Conservation (phyloP, 2,329 filamentous ascomycete genomes). For the Ophiostoma triangulosporum region DNA sequence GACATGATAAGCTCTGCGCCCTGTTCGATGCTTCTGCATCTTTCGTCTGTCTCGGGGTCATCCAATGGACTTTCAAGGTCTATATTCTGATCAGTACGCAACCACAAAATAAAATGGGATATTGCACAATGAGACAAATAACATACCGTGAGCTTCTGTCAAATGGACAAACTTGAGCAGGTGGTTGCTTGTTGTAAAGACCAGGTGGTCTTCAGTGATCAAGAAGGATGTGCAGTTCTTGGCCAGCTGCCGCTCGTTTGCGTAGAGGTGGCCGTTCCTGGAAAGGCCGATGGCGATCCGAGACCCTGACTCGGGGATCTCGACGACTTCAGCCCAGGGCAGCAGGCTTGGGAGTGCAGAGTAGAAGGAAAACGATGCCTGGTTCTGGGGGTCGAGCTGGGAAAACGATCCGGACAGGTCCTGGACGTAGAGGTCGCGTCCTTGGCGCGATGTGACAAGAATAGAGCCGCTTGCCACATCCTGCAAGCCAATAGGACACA, state of each 20-base stretch:
- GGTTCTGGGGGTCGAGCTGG: constrained; percentile 19
- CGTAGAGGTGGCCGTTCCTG: constrained; percentile 63
- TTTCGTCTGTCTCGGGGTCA: constrained; percentile 81
- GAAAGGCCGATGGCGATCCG: constrained; percentile 50
- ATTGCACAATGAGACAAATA: too few relatives aligned
- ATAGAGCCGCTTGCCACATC: constrained; percentile 16
- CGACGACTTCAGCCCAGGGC: constrained; percentile 38
- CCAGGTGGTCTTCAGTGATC: constrained; percentile 65
- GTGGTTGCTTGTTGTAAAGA: constrained; percentile 87
- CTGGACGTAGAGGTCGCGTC: constrained; percentile 27
- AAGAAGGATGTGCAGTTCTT: constrained; percentile 90
- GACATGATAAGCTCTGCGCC: constrained; percentile 78
- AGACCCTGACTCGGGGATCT: constrained; percentile 20
- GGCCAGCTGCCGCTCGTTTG: constrained; percentile 57
- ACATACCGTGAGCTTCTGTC: constrained; percentile 34
- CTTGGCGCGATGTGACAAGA: constrained; percentile 20
- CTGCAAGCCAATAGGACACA: neutral
- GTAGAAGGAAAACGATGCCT: constrained; percentile 20
- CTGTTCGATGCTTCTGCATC: constrained; percentile 83
- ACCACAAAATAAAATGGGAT: too few relatives aligned
- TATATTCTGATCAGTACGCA: too few relatives aligned
- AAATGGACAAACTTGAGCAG: constrained; percentile 90
- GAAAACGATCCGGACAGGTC: constrained; percentile 33
- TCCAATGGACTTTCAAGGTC: constrained; percentile 74
- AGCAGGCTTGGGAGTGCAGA: constrained; percentile 32